These are phyloP conservation scores for Fistulifera pelliculosa DNA, from an alignment of 108 stramenopile genomes.

Conservation along the genomic window DNA sequence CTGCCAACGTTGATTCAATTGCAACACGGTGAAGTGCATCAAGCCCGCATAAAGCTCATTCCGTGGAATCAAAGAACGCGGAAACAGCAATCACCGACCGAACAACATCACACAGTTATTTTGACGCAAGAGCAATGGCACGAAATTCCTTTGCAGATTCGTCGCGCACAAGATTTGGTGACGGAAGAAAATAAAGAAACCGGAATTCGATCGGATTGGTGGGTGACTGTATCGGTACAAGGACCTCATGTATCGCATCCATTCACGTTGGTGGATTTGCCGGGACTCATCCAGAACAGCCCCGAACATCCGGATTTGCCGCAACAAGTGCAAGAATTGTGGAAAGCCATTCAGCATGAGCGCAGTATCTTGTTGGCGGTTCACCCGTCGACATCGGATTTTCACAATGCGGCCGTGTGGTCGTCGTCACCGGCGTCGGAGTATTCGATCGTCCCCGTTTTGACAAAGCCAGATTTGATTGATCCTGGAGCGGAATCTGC, in stretches of 20 bases:
- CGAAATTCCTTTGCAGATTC: conserved; percentile 26
- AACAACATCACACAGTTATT: conserved; percentile 6
- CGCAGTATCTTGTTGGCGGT: conserved; percentile 73
- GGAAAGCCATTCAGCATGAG: conserved; percentile 53
- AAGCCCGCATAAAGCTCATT: conserved; percentile 7
- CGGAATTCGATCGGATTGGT: no score
- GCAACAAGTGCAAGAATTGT: conserved; percentile 34
- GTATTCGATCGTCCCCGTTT: conserved; percentile 71
- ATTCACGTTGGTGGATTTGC: conserved; percentile 83
- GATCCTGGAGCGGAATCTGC: conserved; percentile 47
- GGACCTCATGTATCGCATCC: conserved; percentile 20
- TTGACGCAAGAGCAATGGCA: conserved; percentile 20
- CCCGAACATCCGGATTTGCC: conserved; percentile 14
- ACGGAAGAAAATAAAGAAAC: no score
- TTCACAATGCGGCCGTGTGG: conserved; percentile 78
- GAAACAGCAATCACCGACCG: not conserved
- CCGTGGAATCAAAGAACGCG: conserved; percentile 19
- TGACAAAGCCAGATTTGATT: conserved; percentile 88
- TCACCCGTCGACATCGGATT: conserved; percentile 73
- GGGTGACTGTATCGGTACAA: no score
- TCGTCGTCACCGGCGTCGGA: conserved; percentile 52
- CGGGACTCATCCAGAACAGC: conserved; percentile 74
- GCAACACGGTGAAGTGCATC: not conserved
- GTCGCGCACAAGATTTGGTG: conserved; percentile 31
- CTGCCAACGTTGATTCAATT: conserved; percentile 19